Conservation (phyloP, 2,329 filamentous ascomycete genomes). For the Penicillium thymicola region DNA sequence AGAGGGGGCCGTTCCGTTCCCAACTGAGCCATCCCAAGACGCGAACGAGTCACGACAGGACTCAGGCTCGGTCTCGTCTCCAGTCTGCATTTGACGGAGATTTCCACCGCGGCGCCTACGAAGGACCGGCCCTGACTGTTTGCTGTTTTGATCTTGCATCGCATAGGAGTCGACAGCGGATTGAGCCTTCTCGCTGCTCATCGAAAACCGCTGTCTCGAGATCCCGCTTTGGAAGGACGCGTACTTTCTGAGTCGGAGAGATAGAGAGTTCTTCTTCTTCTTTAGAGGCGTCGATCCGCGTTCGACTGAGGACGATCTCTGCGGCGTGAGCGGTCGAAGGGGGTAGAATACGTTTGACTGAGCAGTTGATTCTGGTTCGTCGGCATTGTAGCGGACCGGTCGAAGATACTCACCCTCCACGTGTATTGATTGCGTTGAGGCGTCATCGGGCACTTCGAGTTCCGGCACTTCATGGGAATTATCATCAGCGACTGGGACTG, state of each 20-base stretch:
- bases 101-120: conserved; percentile 73
- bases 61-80: conserved; percentile 57
- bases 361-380: conserved; percentile 8
- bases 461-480: neutral
- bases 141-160: conserved; percentile 19
- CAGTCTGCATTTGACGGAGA: conserved; percentile 64
- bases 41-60: conserved; percentile 35
- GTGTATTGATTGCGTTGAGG: conserved; percentile 22
- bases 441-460: neutral
- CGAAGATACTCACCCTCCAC: conserved; percentile 28
- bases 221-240: conserved; percentile 46
- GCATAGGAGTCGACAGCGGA: conserved; percentile 17
- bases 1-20: conserved; percentile 18
- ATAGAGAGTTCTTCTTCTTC: conserved; percentile 30
- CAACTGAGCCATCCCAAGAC: conserved; percentile 33
- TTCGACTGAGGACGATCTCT: conserved; percentile 30
- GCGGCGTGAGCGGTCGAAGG: conserved; percentile 17
- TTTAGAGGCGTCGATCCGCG: conserved; percentile 20
- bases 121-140: conserved; percentile 52
- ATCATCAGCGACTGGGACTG: neutral
- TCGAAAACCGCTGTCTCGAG: conserved; percentile 29
- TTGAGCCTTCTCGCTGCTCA: conserved; percentile 24
- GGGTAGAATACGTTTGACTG: conserved; percentile 16
- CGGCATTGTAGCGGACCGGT: conserved; percentile 30
- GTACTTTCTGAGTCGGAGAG: conserved; percentile 43